A percentile compares a stretch with the other conserved stretches of the same genome.
phyloP scores from a whole-genome alignment of 2,329 filamentous ascomycete species.

The Colletotrichum navitas region DNA sequence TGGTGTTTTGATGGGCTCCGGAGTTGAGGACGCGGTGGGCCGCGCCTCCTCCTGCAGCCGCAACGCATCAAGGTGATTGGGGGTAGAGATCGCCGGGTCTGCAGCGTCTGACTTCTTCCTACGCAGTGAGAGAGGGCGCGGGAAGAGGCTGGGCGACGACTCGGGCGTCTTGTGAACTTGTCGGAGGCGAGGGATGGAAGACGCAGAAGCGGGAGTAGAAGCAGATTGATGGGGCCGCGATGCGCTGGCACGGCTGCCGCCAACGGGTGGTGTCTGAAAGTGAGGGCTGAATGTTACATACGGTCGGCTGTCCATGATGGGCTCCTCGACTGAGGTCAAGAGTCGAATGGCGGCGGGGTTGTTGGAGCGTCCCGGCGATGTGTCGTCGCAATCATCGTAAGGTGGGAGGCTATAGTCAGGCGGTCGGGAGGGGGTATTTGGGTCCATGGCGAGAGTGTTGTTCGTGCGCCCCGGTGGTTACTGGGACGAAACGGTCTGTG shows the following conservation, averaged over 20 bases:
- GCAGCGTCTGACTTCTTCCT: slow-evolving; percentile 35
- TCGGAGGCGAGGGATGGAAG: slow-evolving; percentile 39
- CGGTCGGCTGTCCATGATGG: slow-evolving; percentile 60
- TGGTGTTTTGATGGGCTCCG: slow-evolving; percentile 23
- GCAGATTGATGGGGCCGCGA: slow-evolving; percentile 20
- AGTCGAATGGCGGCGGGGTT: slow-evolving; percentile 69
- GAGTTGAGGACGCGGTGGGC: slow-evolving; percentile 41
- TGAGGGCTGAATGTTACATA: slow-evolving; percentile 60
- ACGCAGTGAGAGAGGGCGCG: slow-evolving; percentile 45
- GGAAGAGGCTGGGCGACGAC: slow-evolving; percentile 42
- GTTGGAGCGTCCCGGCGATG: slow-evolving; percentile 56
- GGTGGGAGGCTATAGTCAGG: slow-evolving; percentile 69
- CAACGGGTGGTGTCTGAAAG: slow-evolving; percentile 6
- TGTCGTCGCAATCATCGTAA: slow-evolving; percentile 68
- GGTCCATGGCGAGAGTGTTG: slow-evolving; percentile 57
- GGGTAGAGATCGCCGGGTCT: slow-evolving; percentile 49
- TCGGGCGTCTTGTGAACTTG: slow-evolving; percentile 40
- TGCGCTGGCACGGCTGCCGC: slow-evolving; percentile 11
- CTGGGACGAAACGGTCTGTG: slow-evolving; percentile 29
- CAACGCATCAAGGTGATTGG: slow-evolving; percentile 53
- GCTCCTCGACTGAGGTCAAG: slow-evolving; percentile 73
- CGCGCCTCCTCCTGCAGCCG: slow-evolving; percentile 54
- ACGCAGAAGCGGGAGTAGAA: slow-evolving; percentile 37
- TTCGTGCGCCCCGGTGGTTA: slow-evolving; percentile 30
- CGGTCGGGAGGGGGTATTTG: slow-evolving; percentile 64